Evolutionary conservation across 2,329 filamentous ascomycete species (phyloP), one percentile per base, ranked within the genome.

Genomic region (Beauveria australis): DNA sequence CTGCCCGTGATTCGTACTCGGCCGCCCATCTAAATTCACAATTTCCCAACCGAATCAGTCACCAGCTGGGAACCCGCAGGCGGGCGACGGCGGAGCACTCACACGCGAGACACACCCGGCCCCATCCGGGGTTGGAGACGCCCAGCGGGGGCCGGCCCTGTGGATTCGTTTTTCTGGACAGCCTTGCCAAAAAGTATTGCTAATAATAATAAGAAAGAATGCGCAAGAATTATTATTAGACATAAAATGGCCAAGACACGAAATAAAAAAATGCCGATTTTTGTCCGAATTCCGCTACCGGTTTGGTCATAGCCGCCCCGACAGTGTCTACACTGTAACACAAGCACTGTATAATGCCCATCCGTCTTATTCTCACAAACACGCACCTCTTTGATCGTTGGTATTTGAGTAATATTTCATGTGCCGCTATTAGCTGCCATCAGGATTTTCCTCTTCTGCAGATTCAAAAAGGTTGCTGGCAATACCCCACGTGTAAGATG

Each of bases 51-150:
- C 33, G 6, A 52, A 52, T 33, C 30, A 52, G 16, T 14, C 18
- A 24, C 53, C 53, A 44, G 9, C 22, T 30, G 53, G 40, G 16
- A 46, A 19, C 44, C 22, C 22, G 40, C 22, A 37, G 33, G 54
- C 54, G 54, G 44, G 30, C 43, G 33, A 41, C 44, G 54, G 54
- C 54, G 44, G 54, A 44, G 54, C 28, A 28, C 24, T 54, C 30
- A n/a, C 26, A 57, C 44, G 22, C 43, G 48, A 24, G 28, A 57
- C 54, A 48, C 43, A 26, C 46, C 54, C 54, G 54, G 44, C 33
- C 44, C 54, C 54, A 57, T 57, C 44, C 54, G 54, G 54, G 30
- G 54, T 48, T 57, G 54, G 54, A 44, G 16, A 30, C 28, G 28
- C 9, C 28, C 28, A 48, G 43, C 14, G 44, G 5, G n/a, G 19